phyloP scores from a whole-genome alignment of 2,329 filamentous ascomycete genomes.

The Pestalotiopsis sp. region DNA sequence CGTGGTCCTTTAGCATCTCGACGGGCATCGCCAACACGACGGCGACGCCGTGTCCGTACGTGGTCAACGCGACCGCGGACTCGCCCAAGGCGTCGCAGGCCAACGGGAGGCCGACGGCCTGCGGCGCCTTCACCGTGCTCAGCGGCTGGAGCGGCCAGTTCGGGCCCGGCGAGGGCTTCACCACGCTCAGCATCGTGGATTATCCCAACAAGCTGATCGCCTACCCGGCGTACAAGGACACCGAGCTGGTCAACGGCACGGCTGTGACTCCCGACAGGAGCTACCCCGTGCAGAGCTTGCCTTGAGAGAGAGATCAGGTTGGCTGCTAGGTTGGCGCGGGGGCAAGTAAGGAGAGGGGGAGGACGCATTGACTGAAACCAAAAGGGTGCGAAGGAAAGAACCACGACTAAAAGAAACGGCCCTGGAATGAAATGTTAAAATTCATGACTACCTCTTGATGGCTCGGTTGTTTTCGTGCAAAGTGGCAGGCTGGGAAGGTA shows the following conservation, averaged over 20 bases:
- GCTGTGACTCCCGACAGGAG: constrained; percentile 51
- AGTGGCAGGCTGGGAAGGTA: too few species aligned
- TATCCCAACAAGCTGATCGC: constrained; percentile 45
- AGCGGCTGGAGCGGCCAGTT: constrained; percentile 61
- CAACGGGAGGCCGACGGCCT: constrained; percentile 44
- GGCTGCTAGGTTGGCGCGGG: neutral
- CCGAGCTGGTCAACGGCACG: constrained; percentile 45
- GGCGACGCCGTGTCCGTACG: constrained; percentile 40
- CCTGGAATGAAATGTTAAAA: too few species aligned
- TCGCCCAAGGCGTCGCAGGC: constrained; percentile 35
- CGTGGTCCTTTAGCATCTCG: constrained; percentile 45
- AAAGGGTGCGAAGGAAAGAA: neutral
- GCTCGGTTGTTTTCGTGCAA: too few species aligned
- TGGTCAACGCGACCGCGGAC: constrained; percentile 33
- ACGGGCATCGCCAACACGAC: constrained; percentile 30
- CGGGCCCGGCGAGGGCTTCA: constrained; percentile 55
- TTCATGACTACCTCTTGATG: too few species aligned
- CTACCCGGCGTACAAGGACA: constrained; percentile 58
- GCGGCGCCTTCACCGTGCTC: constrained; percentile 54
- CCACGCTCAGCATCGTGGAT: constrained; percentile 54
- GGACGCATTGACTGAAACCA: neutral
- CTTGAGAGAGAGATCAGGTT: neutral
- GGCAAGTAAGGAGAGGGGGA: neutral
- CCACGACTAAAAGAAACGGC: too few species aligned
- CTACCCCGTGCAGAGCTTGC: constrained; percentile 25